Base-by-base conservation (phyloP, 345 rosid species). In the Sapria himalayana region DNA sequence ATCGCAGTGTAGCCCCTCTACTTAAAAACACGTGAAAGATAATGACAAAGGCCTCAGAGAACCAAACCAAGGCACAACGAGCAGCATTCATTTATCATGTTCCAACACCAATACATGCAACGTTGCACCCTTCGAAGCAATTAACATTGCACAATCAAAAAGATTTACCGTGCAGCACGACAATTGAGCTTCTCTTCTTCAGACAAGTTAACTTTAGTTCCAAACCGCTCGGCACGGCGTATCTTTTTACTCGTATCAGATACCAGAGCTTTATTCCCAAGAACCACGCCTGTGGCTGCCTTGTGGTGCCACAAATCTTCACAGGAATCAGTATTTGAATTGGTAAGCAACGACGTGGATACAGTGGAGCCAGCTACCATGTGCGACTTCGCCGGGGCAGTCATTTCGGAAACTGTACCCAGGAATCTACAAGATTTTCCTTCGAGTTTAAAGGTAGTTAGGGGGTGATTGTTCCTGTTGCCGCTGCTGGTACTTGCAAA, bases 181-280 rank as follows among this genome's bases (percentile, higher is more conserved):
- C 85, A 72, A 69, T 64, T 70, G 19, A 93, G 94, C 52, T 89
- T 89, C 69, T 89, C 98, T 46, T 71, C 57, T 64, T 89, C 98
- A 0, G 93, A 78, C 13, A 79, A 19, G 60, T 70, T 70, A 7
- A 89, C 85, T 13, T 70, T 61, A 33, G 79, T 55, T 2, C 94
- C 98, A 36, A 89, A 89, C 39, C 98, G 67, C 72, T 89, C 94
- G 4, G 98, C 98, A 31, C 98, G 79, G 16, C 76, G 85, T 34
- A 76, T 76, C 76, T 82, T 82, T 58, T 69, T 82, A 74, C 71
- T 73, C 22, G 63, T 50, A 37, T 70, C 66, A 46, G 71, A 50
- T 13, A 55, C 75, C 3, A 63, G 59, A 22, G 52, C 73, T n/a
- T 3, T 19, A 49, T 67, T 45, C 9, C 41, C 73, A 0, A 54